Percentiles rank a stretch among this genome's conserved stretches.
phyloP scores from a whole-genome alignment of 441 rosid species.

The Biscutella laevigata region DNA sequence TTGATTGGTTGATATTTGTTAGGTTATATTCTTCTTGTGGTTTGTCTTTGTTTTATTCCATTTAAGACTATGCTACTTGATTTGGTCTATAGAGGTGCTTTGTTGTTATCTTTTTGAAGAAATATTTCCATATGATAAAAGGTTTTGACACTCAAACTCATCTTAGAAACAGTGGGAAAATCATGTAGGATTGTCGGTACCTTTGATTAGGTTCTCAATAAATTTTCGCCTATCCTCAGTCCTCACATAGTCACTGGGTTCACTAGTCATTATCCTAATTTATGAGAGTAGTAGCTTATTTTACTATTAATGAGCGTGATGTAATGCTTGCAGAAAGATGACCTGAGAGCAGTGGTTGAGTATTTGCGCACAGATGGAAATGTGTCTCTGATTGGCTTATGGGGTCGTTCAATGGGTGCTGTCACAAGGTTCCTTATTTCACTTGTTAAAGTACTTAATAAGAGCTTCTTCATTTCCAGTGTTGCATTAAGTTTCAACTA shows the following conservation, averaged over 20 bases:
- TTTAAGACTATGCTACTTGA: neutral
- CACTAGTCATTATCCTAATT: slow-evolving; percentile 28
- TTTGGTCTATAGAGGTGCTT: slow-evolving; percentile 10
- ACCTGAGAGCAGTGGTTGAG: slow-evolving; percentile 79
- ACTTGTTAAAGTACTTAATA: neutral
- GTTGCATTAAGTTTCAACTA: slow-evolving; percentile 4
- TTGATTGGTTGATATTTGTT: neutral
- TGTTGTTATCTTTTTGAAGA: neutral
- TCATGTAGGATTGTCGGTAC: neutral
- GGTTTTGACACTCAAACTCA: too few relatives aligned
- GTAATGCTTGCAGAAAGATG: slow-evolving; percentile 67
- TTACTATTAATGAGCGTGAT: neutral
- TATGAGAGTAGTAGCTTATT: neutral
- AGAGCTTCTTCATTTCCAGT: neutral
- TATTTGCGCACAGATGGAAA: slow-evolving; percentile 80
- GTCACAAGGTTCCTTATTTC: slow-evolving; percentile 65
- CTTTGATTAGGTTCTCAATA: slow-evolving; percentile 35
- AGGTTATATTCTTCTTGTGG: neutral
- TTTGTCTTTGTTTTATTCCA: neutral
- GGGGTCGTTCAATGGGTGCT: slow-evolving; percentile 99
- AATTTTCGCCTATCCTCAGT: slow-evolving; percentile 50
- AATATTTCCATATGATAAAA: neutral
- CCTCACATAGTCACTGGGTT: slow-evolving; percentile 71
- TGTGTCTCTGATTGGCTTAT: slow-evolving; percentile 88
- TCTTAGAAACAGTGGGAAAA: too few relatives aligned